Percentiles rank a stretch among this genome's conserved stretches.
phyloP scores from a whole-genome alignment of 2,329 filamentous ascomycete genomes.

The Falciphora oryzae region DNA sequence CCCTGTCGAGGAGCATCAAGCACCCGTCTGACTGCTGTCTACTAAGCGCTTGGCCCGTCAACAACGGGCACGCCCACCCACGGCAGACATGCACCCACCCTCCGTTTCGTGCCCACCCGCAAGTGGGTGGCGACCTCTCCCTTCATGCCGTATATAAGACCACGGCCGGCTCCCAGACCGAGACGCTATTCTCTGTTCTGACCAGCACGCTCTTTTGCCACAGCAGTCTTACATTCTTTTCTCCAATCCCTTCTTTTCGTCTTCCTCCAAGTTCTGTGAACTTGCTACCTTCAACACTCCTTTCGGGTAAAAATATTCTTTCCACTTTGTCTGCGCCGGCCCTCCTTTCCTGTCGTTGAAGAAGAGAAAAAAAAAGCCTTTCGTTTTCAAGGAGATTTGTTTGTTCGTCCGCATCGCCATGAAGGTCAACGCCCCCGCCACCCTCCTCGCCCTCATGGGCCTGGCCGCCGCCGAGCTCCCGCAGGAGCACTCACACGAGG shows the following conservation, averaged over 20 bases:
- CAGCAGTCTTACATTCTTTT: constrained; percentile 1
- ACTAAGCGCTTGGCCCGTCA: no score
- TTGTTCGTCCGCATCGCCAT: constrained; percentile 19
- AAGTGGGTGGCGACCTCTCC: not conserved
- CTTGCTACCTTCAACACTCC: constrained; percentile 13
- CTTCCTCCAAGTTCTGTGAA: constrained; percentile 16
- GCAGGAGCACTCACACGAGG: constrained; percentile 45
- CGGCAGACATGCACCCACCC: not conserved
- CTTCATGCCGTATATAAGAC: constrained; percentile 11
- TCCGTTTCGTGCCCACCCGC: not conserved
- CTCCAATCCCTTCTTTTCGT: constrained; percentile 2
- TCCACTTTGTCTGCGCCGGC: constrained; percentile 12
- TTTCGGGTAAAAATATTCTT: constrained; percentile 2
- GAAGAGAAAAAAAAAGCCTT: not conserved
- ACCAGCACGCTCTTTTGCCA: constrained; percentile 10
- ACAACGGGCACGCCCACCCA: not conserved
- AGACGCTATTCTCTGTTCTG: not conserved
- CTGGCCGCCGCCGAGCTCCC: constrained; percentile 37
- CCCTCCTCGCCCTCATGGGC: constrained; percentile 25
- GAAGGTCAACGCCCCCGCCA: constrained; percentile 24
- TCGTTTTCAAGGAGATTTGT: constrained; percentile 1
- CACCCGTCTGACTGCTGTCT: no score
- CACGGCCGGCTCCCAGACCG: not conserved
- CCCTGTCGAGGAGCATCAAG: not conserved
- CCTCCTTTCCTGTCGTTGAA: constrained; percentile 13